Evolutionary conservation across 768 basidiomycete genomes (phyloP).

Genomic region (Boletus vinaceobasis): DNA sequence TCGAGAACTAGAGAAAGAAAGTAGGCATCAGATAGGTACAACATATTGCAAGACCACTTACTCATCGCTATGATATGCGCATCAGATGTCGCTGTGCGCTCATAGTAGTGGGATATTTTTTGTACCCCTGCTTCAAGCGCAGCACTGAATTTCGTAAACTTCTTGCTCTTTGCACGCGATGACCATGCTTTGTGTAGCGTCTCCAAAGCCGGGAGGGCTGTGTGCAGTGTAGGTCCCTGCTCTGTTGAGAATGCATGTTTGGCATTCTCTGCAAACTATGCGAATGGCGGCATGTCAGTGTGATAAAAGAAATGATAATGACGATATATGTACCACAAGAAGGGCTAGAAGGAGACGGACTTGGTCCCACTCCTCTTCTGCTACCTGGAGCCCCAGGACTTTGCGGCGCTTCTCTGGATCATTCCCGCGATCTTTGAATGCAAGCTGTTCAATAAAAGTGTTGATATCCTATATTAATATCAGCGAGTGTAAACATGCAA

Average conservation of each 20-base stretch:
- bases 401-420: neutral
- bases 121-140: neutral
- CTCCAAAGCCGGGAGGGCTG: neutral
- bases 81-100: neutral
- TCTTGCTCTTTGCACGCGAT: neutral
- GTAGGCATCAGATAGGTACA: neutral
- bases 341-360: neutral
- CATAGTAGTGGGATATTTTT: constrained; percentile 5
- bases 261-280: constrained; percentile 7
- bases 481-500: neutral
- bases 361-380: neutral
- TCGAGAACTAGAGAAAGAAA: neutral
- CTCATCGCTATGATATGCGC: constrained; percentile 6
- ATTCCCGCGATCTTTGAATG: neutral
- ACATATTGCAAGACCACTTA: constrained; percentile 3
- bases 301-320: neutral
- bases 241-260: constrained; percentile 6
- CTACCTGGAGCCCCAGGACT: neutral
- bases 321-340: neutral
- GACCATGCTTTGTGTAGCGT: constrained; percentile 8
- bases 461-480: constrained; percentile 3
- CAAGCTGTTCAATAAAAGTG: neutral
- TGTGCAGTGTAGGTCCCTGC: neutral
- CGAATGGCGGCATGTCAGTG: neutral
- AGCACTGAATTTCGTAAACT: neutral